Conservation (phyloP, 257 asterid genomes). For the Ocimum tenuiflorum region DNA sequence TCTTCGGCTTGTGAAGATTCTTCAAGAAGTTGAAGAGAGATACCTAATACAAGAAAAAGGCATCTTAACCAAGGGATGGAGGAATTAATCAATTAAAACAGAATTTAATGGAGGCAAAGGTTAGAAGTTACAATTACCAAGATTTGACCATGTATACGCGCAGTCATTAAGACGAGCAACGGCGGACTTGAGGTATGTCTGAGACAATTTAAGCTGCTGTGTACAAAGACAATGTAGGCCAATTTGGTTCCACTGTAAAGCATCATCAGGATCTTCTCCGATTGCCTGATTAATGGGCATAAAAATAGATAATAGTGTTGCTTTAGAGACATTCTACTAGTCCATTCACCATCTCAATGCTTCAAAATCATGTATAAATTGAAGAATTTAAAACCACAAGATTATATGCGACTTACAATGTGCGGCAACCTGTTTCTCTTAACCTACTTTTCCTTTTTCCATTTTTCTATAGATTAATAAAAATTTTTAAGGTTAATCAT, state of each 20-base stretch:
- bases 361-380: not conserved
- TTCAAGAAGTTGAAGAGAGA: conserved; percentile 75
- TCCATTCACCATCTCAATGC: not conserved
- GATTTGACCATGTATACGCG: conserved; percentile 91
- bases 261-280: conserved; percentile 89
- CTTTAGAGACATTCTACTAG: not conserved
- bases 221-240: conserved; percentile 88
- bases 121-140: conserved; percentile 44
- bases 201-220: conserved; percentile 72
- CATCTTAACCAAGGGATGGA: conserved; percentile 1
- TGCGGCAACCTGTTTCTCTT: not conserved
- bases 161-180: conserved; percentile 63
- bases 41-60: conserved; percentile 39
- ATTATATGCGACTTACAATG: not conserved
- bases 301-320: conserved; percentile 16
- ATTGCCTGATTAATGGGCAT: conserved; percentile 50
- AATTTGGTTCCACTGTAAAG: conserved; percentile 95
- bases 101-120: not conserved
- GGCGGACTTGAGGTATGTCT: conserved; percentile 78
- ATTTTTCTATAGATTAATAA: not conserved
- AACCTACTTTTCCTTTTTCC: not conserved
- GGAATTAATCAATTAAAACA: not conserved
- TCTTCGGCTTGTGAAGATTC: conserved; percentile 67
- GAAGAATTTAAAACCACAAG: not conserved
- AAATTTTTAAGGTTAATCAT: not conserved